Conservation (phyloP, 139 green algal genomes). For the Nannochloris sp. region DNA sequence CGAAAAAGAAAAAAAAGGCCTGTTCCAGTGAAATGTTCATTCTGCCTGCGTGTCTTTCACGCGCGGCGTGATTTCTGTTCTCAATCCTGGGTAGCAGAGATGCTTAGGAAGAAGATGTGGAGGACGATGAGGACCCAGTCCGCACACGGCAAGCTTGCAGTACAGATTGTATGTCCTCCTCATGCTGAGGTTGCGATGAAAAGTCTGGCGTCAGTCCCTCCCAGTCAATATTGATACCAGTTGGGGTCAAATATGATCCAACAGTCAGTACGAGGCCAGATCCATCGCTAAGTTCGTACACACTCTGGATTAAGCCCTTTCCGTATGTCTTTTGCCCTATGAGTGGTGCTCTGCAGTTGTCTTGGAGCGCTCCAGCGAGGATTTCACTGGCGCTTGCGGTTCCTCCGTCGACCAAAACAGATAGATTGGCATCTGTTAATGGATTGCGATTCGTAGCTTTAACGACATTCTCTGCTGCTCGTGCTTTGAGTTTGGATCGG, state of each 20-base stretch:
- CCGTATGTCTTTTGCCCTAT: constrained; percentile 74
- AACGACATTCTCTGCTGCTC: constrained; percentile 17
- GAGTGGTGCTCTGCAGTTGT: constrained; percentile 91
- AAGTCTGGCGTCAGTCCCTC: constrained; percentile 64
- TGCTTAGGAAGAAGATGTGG: no score
- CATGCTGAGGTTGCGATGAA: constrained; percentile 1
- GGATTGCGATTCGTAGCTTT: constrained; percentile 12
- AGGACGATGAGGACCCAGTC: no score
- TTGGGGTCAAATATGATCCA: constrained; percentile 89
- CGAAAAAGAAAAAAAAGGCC: no score
- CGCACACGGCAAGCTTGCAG: no score
- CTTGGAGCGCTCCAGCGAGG: constrained; percentile 77
- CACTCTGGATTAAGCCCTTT: constrained; percentile 93
- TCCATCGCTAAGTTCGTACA: constrained; percentile 90
- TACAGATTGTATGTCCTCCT: not conserved
- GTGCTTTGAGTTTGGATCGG: constrained; percentile 44
- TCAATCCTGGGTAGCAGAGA: no score
- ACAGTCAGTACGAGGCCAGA: constrained; percentile 87
- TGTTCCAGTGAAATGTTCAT: no score
- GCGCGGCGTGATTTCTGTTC: no score
- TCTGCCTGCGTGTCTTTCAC: no score
- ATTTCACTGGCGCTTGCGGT: constrained; percentile 87
- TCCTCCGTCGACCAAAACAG: constrained; percentile 78
- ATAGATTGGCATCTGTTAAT: constrained; percentile 37
- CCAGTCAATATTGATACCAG: constrained; percentile 55